These are phyloP conservation scores for Rhodomyrtus tomentosa DNA, from an alignment of 345 rosid genomes.

Conservation along the genomic window DNA sequence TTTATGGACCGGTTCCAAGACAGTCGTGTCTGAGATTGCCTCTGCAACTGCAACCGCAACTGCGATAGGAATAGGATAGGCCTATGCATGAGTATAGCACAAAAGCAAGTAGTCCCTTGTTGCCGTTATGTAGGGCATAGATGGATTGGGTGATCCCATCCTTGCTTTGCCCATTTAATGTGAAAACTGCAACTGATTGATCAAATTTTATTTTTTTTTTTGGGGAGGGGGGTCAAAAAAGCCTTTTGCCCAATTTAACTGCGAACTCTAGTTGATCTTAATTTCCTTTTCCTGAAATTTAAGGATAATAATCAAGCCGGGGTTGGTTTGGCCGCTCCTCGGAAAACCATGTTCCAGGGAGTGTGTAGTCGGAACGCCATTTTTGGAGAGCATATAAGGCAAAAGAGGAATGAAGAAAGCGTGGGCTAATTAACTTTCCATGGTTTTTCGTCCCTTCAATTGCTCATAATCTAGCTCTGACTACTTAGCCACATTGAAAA, in stretches of 20 bases:
- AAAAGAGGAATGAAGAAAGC: neutral
- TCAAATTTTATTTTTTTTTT: no score
- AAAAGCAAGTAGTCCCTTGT: neutral
- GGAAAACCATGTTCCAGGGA: neutral
- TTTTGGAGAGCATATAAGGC: neutral
- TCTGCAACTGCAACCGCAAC: neutral
- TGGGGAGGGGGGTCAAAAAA: no score
- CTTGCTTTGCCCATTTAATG: neutral
- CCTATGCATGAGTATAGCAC: neutral
- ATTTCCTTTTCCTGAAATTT: neutral
- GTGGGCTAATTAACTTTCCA: neutral
- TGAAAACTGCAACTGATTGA: neutral
- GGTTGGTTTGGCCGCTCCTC: neutral
- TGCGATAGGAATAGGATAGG: neutral
- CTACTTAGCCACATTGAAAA: neutral
- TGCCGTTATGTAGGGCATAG: neutral
- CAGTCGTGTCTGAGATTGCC: neutral
- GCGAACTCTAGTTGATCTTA: neutral
- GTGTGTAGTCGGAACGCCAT: neutral
- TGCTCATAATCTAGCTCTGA: neutral
- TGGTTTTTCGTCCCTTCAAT: neutral
- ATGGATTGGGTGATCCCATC: neutral
- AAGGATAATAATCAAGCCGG: neutral
- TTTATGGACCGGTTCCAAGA: neutral
- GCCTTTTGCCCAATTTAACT: neutral